Percentiles rank a stretch among this genome's conserved stretches.
Conservation (phyloP, 192 early-diverging fungal genomes). For the Ambispora gerdemannii region DNA sequence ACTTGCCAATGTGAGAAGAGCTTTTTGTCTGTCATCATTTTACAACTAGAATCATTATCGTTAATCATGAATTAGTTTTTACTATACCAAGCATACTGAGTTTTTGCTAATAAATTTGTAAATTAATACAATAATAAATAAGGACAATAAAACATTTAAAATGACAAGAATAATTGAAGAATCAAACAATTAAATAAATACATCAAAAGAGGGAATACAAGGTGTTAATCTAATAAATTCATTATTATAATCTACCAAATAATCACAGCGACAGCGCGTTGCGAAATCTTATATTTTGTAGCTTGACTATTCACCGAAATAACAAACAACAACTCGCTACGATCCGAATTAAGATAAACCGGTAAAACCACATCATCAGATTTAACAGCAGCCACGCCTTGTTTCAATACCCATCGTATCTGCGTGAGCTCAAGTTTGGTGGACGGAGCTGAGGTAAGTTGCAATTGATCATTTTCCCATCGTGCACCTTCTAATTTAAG, state of each 20-base stretch:
- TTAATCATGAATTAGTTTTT: too few species aligned
- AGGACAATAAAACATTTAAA: too few species aligned
- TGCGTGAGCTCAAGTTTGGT: constrained; percentile 35
- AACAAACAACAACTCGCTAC: constrained; percentile 56
- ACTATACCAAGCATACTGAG: too few species aligned
- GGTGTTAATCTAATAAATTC: not conserved
- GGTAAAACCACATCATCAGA: constrained; percentile 41
- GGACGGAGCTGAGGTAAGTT: constrained; percentile 33
- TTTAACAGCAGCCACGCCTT: constrained; percentile 6
- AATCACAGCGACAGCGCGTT: constrained; percentile 59
- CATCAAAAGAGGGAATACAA: too few species aligned
- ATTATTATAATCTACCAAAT: constrained; percentile 31
- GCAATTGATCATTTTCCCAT: constrained; percentile 35
- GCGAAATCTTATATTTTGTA: constrained; percentile 42
- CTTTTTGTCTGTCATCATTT: too few species aligned
- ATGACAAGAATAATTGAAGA: too few species aligned
- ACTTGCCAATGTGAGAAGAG: too few species aligned
- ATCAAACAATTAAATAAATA: too few species aligned
- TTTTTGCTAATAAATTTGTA: too few species aligned
- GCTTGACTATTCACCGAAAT: constrained; percentile 38
- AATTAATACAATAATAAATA: too few species aligned
- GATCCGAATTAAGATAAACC: constrained; percentile 67
- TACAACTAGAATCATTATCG: too few species aligned
- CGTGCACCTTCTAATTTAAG: constrained; percentile 53
- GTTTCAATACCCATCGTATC: constrained; percentile 43